Conservation (phyloP, 306 rosid genomes). For the Albizia julibrissin region DNA sequence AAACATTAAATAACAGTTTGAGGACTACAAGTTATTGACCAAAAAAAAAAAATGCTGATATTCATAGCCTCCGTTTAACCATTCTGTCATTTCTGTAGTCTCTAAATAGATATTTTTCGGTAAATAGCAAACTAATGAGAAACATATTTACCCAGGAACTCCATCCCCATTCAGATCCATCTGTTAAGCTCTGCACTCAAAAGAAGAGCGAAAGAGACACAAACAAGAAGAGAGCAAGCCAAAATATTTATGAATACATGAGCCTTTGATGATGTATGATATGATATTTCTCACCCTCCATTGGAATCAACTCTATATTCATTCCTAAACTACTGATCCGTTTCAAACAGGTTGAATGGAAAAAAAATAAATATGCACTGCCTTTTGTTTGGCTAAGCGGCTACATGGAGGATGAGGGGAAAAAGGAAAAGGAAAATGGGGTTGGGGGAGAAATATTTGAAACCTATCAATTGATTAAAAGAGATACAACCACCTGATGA, state of each 20-base stretch:
- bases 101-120: not conserved
- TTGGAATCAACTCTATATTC: not conserved
- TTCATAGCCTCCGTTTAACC: not conserved
- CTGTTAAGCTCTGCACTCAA: not conserved
- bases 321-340: conserved; percentile 28
- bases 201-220: not conserved
- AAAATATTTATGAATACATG: not conserved
- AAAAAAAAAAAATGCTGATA: not conserved
- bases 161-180: not conserved
- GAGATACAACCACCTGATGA: conserved; percentile 47
- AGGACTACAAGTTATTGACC: conserved; percentile 16
- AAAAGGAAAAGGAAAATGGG: not conserved
- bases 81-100: not conserved
- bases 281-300: not conserved
- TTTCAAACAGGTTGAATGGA: conserved; percentile 33
- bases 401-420: conserved; percentile 14
- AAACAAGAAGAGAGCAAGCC: not conserved
- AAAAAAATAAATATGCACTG: conserved; percentile 42
- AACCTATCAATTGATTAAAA: conserved; percentile 49
- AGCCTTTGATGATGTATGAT: not conserved
- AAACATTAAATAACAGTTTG: not conserved
- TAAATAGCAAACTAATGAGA: not conserved
- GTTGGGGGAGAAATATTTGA: conserved; percentile 36
- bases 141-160: not conserved
- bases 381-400: conserved; percentile 34